Conservation (phyloP, 2,329 filamentous ascomycete genomes). For the Penicillium thymicola region DNA sequence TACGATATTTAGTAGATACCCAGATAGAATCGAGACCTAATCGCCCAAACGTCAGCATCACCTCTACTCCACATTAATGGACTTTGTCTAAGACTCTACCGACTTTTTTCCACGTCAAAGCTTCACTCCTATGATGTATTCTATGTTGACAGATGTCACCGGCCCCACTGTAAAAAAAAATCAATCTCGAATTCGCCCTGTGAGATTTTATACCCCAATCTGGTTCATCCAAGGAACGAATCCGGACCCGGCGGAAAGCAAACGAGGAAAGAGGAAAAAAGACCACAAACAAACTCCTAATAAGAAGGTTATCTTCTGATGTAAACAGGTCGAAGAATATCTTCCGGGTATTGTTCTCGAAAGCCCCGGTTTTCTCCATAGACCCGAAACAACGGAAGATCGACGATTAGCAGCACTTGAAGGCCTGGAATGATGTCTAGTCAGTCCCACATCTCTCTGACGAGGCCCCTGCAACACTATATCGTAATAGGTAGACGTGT, state of each 20-base stretch:
- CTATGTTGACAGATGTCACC: constrained; percentile 3
- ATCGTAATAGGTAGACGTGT: background rate
- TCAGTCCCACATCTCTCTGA: background rate
- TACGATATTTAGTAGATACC: constrained; percentile 13
- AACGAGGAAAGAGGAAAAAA: background rate
- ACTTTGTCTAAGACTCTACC: background rate
- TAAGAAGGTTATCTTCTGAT: background rate
- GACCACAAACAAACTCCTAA: constrained; percentile 3
- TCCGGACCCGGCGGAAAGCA: background rate
- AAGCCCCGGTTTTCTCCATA: constrained; percentile 8
- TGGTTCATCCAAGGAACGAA: constrained; percentile 3
- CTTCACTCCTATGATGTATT: background rate
- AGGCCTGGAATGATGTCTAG: background rate
- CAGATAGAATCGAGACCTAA: constrained; percentile 2
- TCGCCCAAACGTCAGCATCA: constrained; percentile 8
- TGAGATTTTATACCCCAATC: background rate
- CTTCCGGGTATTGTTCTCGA: background rate
- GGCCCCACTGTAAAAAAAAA: background rate
- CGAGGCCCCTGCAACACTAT: background rate
- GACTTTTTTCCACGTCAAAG: background rate
- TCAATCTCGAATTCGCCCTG: background rate
- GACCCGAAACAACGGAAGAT: constrained; percentile 19
- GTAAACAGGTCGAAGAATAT: background rate
- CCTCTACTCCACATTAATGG: constrained; percentile 7
- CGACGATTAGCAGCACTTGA: constrained; percentile 10